Base-by-base conservation (phyloP, 768 basidiomycete species). In the Leccinellum rugosiceps region DNA sequence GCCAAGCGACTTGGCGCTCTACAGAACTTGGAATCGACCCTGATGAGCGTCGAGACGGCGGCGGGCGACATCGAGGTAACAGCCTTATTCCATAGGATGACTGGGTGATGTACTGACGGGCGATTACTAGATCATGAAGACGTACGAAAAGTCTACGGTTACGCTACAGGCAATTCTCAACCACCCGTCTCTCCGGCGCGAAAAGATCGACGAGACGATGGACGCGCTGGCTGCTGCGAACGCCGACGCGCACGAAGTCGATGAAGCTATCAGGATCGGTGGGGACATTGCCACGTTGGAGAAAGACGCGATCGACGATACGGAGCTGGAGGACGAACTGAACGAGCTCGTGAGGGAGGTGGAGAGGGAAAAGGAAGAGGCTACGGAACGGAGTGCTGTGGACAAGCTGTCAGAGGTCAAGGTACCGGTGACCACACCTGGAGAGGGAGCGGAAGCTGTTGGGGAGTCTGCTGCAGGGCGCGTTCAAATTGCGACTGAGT, bases 11-110 rank as follows among this genome's bases (percentile, higher is more conserved):
- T 94, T 3, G 81, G 78, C 10, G 86, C 92, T 1, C 75, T 93
- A 6, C 82, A 85, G 56, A 90, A 85, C 35, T 76, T 98, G 8
- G 85, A 90, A 61, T 77, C 83, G 13, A 93, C 94, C 0, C 71
- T 97, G 35, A 75, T 92, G 46, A 81, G 83, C 46, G 92, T 98
- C 6, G 93, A 98, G 73, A 82, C 86, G 3, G 91, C 94, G n/a
- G 90, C 90, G 28, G 88, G 87, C 3, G 90, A 98, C 71, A 79
- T 94, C 11, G 87, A 93, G 78, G 94, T 94, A 67, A 53, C 44
- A 75, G 67, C 31, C 14, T 26, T 19, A n/a, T 56, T 46, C 45
- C 21, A 38, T 55, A 44, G 45, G 43, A 30, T n/a, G 13, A 51
- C 35, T 19, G 38, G 28, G 7, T 3, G 10, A 8, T 19, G n/a